Base-by-base conservation (phyloP, 768 basidiomycete genomes). In the Mrakia frigida region DNA sequence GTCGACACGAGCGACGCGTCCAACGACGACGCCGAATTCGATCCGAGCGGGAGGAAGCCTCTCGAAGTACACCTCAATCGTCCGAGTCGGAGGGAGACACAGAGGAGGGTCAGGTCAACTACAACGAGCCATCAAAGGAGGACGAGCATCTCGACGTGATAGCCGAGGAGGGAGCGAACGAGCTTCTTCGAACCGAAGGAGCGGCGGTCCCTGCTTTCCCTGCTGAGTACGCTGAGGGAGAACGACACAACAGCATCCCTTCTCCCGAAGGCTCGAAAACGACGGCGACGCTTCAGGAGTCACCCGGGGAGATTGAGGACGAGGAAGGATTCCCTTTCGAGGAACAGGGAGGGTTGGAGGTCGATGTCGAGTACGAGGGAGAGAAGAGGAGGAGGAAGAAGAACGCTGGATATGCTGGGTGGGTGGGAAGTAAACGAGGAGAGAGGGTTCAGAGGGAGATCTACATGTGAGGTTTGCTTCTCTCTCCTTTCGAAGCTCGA, bases 371-470 rank as follows among this genome's bases (percentile, higher is more conserved):
- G 63, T 33, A 73, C 46, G 76, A 69, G 50, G 35, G 70, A 25
- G 50, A 65, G 63, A 63, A 63, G 52, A 37, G 31, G 46, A 33
- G 65, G 25, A 28, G 60, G 43, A 39, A 43, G n/a, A 60, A 37
- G 28, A 52, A 41, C 7, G n/a, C 35, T 3, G 56, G 61, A 2
- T 77, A 77, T 61, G 76, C 50, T n/a, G 76, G 76, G 10, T 77
- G 76, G 76, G 60, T 77, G 7, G 77, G 77, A 3, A 74, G 69
- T 41, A 74, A 74, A 43, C 77, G 77, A 33, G 77, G 77, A 21
- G 77, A 78, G 60, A 65, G 77, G 13, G 10, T 68, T 6, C 77
- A 78, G 69, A 73, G 74, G 43, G 77, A 78, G 35, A 78, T 78
- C 72, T 78, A 46, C 77, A 78, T 78, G 75, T 76, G 28, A 21